Conservation (phyloP, 2,329 filamentous ascomycete genomes). For the Scleromitrula shiraiana region DNA sequence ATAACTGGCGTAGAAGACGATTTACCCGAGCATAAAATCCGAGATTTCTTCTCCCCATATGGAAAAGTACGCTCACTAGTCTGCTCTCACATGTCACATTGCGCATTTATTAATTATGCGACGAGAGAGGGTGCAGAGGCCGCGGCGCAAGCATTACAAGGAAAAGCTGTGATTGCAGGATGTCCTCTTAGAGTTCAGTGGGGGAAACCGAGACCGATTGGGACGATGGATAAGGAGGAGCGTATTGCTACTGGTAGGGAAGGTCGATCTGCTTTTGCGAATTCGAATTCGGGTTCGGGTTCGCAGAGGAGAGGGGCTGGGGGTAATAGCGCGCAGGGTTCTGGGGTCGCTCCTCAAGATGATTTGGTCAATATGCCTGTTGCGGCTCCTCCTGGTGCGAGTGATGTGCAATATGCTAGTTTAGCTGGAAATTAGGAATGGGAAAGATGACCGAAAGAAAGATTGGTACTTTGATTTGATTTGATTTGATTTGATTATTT, state of each 20-base stretch:
- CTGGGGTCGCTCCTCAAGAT: conserved; percentile 17
- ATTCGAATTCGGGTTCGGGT: conserved; percentile 31
- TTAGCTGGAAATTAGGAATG: conserved; percentile 63
- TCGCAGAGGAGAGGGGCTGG: conserved; percentile 27
- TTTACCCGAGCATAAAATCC: conserved; percentile 82
- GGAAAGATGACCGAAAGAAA: no score
- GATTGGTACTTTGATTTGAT: no score
- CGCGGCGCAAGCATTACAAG: conserved; percentile 77
- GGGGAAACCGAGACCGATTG: conserved; percentile 86
- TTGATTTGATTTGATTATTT: no score
- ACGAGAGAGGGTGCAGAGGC: conserved; percentile 77
- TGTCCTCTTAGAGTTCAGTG: conserved; percentile 86
- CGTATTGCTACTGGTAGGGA: conserved; percentile 73
- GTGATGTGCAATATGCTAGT: conserved; percentile 77
- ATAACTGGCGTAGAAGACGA: conserved; percentile 95
- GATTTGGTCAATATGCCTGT: conserved; percentile 36
- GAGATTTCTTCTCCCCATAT: conserved; percentile 81
- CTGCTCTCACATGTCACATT: conserved; percentile 95
- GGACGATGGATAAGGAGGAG: conserved; percentile 83
- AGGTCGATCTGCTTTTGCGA: conserved; percentile 53
- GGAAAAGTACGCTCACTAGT: conserved; percentile 89
- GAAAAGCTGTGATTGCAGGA: conserved; percentile 80
- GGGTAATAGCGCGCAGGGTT: conserved; percentile 21
- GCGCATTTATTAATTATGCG: conserved; percentile 92
- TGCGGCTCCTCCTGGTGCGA: conserved; percentile 71